Evolutionary conservation across 2,329 filamentous ascomycete species (phyloP).

Genomic region (Diplodia seriata): DNA sequence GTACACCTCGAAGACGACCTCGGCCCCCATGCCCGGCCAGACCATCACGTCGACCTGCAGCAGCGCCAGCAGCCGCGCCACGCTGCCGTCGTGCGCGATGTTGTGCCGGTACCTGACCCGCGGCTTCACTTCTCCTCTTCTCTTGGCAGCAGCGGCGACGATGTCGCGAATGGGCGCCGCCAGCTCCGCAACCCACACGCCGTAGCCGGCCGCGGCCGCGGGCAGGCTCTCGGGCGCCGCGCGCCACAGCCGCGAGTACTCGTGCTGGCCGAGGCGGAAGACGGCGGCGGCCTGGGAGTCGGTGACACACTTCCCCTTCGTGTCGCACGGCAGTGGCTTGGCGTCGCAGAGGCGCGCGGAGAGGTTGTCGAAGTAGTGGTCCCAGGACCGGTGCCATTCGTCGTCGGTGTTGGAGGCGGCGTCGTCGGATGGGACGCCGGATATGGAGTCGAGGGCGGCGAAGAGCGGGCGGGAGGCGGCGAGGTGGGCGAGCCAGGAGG

Average conservation of each 20-base stretch:
- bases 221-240: conserved; percentile 61
- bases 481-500: conserved; percentile 70
- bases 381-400: conserved; percentile 74
- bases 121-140: no score
- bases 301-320: conserved; percentile 60
- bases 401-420: conserved; percentile 58
- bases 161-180: conserved; percentile 67
- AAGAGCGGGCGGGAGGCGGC: conserved; percentile 63
- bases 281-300: conserved; percentile 70
- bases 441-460: conserved; percentile 68
- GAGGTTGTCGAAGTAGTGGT: conserved; percentile 87
- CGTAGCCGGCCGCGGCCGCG: conserved; percentile 67
- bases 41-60: conserved; percentile 78
- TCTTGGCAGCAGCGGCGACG: conserved; percentile 38
- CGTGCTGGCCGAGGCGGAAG: conserved; percentile 79
- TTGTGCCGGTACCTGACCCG: conserved; percentile 72
- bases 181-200: conserved; percentile 77
- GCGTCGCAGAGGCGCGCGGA: conserved; percentile 78
- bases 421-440: conserved; percentile 62
- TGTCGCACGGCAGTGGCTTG: conserved; percentile 72
- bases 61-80: conserved; percentile 71
- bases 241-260: conserved; percentile 80
- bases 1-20: conserved; percentile 78
- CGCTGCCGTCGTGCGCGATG: conserved; percentile 78
- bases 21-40: conserved; percentile 83